A percentile compares a stretch with the other conserved stretches of the same genome.
Evolutionary conservation across 331 rosid species (phyloP).

Genomic region (Prunus yedoensis): DNA sequence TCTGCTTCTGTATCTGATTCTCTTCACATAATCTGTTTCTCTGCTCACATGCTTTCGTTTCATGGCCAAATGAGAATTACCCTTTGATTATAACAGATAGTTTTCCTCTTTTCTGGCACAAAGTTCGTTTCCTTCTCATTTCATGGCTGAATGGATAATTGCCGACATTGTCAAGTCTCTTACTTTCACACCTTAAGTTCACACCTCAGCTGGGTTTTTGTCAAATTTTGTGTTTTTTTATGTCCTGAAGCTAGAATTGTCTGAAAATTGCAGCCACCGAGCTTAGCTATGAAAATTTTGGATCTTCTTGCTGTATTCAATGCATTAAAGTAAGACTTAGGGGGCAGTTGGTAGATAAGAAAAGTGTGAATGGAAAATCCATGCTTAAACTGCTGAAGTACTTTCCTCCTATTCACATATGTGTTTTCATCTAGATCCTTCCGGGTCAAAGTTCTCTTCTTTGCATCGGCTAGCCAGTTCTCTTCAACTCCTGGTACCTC

Average conservation of each 20-base stretch:
- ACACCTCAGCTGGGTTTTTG: slow-evolving; percentile 1
- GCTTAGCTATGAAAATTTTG: background rate
- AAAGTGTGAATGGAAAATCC: background rate
- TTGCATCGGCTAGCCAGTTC: background rate
- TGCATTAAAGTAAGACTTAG: background rate
- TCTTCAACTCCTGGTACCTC: background rate
- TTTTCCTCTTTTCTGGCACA: background rate
- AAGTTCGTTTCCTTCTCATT: slow-evolving; percentile 1
- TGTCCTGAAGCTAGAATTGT: background rate
- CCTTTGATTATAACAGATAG: background rate
- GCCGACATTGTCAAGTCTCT: background rate
- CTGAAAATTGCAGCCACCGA: background rate
- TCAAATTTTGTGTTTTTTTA: background rate
- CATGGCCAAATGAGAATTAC: background rate
- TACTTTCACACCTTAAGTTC: slow-evolving; percentile 14
- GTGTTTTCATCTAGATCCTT: slow-evolving; percentile 3
- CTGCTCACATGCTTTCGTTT: slow-evolving; percentile 19
- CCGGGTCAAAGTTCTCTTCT: slow-evolving; percentile 4
- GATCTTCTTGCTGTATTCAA: background rate
- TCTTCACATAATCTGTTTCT: slow-evolving; percentile 20
- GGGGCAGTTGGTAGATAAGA: slow-evolving; percentile 13
- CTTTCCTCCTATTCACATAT: slow-evolving; percentile 9
- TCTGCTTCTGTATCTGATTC: background rate
- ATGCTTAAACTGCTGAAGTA: background rate
- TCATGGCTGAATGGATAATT: slow-evolving; percentile 13